Conservation (phyloP, 345 rosid species). For the Streptanthus diversifolius region DNA sequence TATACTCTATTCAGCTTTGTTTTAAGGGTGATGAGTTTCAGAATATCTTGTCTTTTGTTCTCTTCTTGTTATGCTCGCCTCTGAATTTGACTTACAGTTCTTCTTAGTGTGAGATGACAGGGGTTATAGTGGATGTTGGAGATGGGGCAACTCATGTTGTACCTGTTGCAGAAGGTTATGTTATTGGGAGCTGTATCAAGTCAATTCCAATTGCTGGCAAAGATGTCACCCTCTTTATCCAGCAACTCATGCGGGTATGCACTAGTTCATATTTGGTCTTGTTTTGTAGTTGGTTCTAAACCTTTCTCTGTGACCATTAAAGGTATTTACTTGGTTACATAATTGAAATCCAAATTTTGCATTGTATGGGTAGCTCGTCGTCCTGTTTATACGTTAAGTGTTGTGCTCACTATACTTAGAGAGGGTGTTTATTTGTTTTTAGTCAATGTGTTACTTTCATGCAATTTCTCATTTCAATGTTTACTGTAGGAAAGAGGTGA, state of each 20-base stretch:
- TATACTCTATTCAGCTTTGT: background rate
- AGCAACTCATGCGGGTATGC: slow-evolving; percentile 96
- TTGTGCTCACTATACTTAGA: background rate
- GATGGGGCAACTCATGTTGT: slow-evolving; percentile 95
- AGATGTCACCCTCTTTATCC: slow-evolving; percentile 85
- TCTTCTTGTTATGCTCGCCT: background rate
- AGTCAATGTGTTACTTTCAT: background rate
- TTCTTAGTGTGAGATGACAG: slow-evolving; percentile 99
- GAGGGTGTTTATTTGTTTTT: background rate
- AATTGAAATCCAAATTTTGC: background rate
- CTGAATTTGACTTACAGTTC: slow-evolving; percentile 45
- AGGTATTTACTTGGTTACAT: background rate
- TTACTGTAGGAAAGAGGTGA: slow-evolving; percentile 91
- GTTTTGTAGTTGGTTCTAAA: background rate
- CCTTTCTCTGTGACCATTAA: background rate
- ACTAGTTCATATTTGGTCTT: background rate
- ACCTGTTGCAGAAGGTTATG: slow-evolving; percentile 99
- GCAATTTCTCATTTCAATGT: slow-evolving; percentile 20
- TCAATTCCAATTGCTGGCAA: slow-evolving; percentile 85
- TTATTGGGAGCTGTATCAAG: slow-evolving; percentile 90
- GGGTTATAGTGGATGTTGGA: slow-evolving; percentile 96
- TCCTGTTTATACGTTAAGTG: background rate
- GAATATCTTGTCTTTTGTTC: background rate
- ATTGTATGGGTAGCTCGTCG: background rate
- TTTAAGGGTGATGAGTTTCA: background rate